phyloP scores from a whole-genome alignment of 2,329 filamentous ascomycete genomes.

The Orbilia oligospora region DNA sequence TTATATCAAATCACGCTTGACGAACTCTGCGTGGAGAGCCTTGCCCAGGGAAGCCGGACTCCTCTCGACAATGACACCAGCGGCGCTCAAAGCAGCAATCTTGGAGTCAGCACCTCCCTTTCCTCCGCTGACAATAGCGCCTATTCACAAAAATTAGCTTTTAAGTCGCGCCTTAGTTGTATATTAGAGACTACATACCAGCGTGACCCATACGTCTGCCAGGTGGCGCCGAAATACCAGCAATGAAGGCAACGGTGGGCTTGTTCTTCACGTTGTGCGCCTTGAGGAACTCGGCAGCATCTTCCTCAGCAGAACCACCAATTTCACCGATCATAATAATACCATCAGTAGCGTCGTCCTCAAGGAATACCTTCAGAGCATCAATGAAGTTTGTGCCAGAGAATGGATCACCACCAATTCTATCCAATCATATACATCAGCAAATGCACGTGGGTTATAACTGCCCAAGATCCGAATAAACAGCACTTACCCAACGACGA shows the following conservation, averaged over 20 bases:
- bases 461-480: background rate
- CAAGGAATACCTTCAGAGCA: conserved; percentile 95
- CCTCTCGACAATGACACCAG: conserved; percentile 95
- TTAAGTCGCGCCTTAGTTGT: background rate
- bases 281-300: conserved; percentile 96
- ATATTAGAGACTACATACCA: conserved; percentile 71
- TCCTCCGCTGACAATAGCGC: conserved; percentile 94
- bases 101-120: conserved; percentile 99
- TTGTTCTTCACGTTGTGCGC: conserved; percentile 92
- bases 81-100: conserved; percentile 92
- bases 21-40: conserved; percentile 93
- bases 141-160: conserved; percentile 64
- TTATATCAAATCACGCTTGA: conserved; percentile 95
- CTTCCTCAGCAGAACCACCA: conserved; percentile 96
- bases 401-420: conserved; percentile 97
- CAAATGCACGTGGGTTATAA: background rate
- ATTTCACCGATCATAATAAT: conserved; percentile 99
- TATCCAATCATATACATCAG: conserved; percentile 13
- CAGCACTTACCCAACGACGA: conserved; percentile 81
- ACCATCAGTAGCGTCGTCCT: conserved; percentile 96
- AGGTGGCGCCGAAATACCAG: conserved; percentile 95
- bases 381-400: conserved; percentile 99
- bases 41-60: conserved; percentile 93
- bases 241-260: conserved; percentile 98
- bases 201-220: conserved; percentile 99